A percentile compares a stretch with the other conserved stretches of the same genome.
Conservation (phyloP, 805 yeast species). For the Ogataea siamensis region DNA sequence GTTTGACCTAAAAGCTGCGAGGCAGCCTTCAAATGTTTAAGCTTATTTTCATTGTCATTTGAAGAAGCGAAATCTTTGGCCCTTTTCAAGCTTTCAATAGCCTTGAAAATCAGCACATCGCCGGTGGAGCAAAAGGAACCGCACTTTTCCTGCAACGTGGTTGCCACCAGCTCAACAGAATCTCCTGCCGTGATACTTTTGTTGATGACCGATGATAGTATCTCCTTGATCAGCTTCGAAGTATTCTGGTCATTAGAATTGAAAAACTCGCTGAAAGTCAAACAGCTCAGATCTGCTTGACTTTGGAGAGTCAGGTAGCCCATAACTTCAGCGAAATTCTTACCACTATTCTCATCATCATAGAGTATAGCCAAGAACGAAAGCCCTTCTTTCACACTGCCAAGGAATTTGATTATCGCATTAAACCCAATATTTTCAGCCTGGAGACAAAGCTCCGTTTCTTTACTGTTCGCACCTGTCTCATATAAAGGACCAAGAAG, state of each 20-base stretch:
- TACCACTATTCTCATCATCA: slow-evolving; percentile 53
- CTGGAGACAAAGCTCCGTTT: slow-evolving; percentile 66
- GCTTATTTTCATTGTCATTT: slow-evolving; percentile 68
- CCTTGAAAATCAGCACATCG: slow-evolving; percentile 91
- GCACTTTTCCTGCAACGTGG: slow-evolving; percentile 85
- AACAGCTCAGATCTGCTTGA: slow-evolving; percentile 61
- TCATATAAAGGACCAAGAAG: slow-evolving; percentile 57
- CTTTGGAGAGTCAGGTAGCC: slow-evolving; percentile 64
- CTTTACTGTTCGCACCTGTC: slow-evolving; percentile 43
- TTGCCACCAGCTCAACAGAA: slow-evolving; percentile 86
- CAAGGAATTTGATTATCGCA: slow-evolving; percentile 69
- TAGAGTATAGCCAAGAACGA: slow-evolving; percentile 80
- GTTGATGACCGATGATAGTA: slow-evolving; percentile 84
- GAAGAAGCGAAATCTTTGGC: slow-evolving; percentile 73
- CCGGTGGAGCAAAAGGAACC: slow-evolving; percentile 92
- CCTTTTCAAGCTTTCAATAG: slow-evolving; percentile 84
- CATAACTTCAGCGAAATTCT: slow-evolving; percentile 62
- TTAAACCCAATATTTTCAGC: slow-evolving; percentile 90
- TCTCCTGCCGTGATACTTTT: slow-evolving; percentile 89
- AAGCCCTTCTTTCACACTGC: slow-evolving; percentile 82
- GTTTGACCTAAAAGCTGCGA: slow-evolving; percentile 76
- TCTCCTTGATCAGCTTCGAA: slow-evolving; percentile 72
- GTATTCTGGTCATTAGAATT: slow-evolving; percentile 60
- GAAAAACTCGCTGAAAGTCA: slow-evolving; percentile 75
- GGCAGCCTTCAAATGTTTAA: slow-evolving; percentile 68